Conservation (phyloP, 371 early-diverging fungal genomes). For the Parasitella parasitica region DNA sequence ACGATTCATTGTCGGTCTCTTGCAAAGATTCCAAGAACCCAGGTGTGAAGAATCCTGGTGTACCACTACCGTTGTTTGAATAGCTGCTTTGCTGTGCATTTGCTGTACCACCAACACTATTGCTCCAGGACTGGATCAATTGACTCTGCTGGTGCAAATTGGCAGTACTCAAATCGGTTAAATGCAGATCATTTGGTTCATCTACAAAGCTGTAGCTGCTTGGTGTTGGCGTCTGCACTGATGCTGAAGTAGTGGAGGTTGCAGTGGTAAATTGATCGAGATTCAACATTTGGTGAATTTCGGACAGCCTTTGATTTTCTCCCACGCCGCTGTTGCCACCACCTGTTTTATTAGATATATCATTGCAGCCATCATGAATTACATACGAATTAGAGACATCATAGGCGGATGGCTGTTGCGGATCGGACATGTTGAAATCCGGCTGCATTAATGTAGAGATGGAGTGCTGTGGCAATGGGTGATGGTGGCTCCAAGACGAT, state of each 20-base stretch:
- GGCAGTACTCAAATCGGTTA: neutral
- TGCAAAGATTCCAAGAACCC: constrained; percentile 65
- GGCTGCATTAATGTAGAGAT: neutral
- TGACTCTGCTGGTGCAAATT: neutral
- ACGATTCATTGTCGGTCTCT: constrained; percentile 30
- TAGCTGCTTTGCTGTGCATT: neutral
- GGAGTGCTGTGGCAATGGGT: neutral
- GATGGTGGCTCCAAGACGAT: neutral
- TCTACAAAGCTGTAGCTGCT: neutral
- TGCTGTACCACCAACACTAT: neutral
- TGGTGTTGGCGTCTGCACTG: neutral
- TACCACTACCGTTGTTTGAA: constrained; percentile 22
- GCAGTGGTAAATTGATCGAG: neutral
- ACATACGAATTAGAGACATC: neutral
- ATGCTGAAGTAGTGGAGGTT: neutral
- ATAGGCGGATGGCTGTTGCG: neutral
- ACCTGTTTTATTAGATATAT: neutral
- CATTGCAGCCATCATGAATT: neutral
- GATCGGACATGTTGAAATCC: neutral
- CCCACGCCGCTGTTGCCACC: constrained; percentile 9
- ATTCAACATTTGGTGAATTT: constrained; percentile 9
- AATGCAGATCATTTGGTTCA: neutral
- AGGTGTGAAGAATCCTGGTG: constrained; percentile 71
- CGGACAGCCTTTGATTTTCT: constrained; percentile 10
- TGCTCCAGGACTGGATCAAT: neutral